Evolutionary conservation across 352 stramenopile species (phyloP), one percentile per base, ranked within the genome.

Genomic region (Ophiocytium majus): DNA sequence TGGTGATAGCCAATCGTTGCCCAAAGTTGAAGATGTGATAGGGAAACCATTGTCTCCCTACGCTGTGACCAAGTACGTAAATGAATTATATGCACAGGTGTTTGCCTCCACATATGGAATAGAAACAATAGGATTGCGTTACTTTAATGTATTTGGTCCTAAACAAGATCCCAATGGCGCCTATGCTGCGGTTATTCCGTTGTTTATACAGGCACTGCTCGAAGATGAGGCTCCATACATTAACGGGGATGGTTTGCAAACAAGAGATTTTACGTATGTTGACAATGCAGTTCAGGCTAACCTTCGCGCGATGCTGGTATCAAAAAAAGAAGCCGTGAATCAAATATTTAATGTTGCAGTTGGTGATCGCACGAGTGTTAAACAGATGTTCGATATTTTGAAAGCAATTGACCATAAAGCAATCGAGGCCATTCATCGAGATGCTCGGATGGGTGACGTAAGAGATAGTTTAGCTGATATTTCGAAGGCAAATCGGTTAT

Each of bases 1-100:
- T 71, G 57, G 57, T 71, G 57, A 71, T 71, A 71, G 57, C 57
- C 19, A 71, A 71, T 23, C 57, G 19, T 71, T 71, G 28, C 57
- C 57, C 28, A 71, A 71, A 28, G 57, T 71, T 23, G 57, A 71
- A 71, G 57, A 71, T 23, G 28, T 28, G 19, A 71, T 71, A 23
- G 57, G 57, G 19, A 71, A 71, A 71, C 57, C 57, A 23, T 28
- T 71, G 28, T 71, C 57, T 23, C 57, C 57, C 23, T 71, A 71
- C 57, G 57, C 57, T 28, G 57, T 71, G 23, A 71, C 57, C 57
- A 71, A 71, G 28, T 71, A 71, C 57, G 57, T 71, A 28, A 71
- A 71, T 28, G 57, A 71, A 71, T 71, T 71, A 71, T 71, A 71
- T 28, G 57, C 57, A 23, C 57, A 71, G 23, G 57, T 71, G 57